Conservation (phyloP, 257 asterid genomes). For the Solanum chiquidenum region DNA sequence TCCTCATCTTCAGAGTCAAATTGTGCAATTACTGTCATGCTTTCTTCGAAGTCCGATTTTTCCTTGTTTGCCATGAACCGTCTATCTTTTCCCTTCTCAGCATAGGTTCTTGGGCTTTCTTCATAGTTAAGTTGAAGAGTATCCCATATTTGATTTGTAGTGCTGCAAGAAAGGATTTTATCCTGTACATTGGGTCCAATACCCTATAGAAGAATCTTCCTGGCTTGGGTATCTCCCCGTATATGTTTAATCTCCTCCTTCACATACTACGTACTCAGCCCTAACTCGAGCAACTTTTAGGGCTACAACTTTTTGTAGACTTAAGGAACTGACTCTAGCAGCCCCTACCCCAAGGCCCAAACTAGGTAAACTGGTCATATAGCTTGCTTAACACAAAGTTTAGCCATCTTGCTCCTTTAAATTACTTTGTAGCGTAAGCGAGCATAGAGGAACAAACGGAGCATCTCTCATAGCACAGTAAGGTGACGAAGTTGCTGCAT, state of each 20-base stretch:
- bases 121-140: neutral
- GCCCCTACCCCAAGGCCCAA: neutral
- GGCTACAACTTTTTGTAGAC: neutral
- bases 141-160: neutral
- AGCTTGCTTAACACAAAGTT: neutral
- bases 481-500: neutral
- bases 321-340: neutral
- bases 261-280: neutral
- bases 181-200: neutral
- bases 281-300: neutral
- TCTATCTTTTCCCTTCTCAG: neutral
- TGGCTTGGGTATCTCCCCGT: neutral
- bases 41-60: neutral
- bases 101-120: neutral
- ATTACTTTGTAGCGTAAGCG: neutral
- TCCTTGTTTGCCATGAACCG: neutral
- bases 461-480: neutral
- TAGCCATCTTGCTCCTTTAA: neutral
- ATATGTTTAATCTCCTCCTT: neutral
- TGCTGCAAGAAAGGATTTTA: neutral
- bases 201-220: neutral
- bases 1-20: neutral
- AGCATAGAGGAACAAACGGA: neutral
- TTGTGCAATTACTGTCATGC: neutral
- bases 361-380: neutral